Evolutionary conservation across 306 rosid genomes (phyloP).

Genomic region (Cicer judaicum): DNA sequence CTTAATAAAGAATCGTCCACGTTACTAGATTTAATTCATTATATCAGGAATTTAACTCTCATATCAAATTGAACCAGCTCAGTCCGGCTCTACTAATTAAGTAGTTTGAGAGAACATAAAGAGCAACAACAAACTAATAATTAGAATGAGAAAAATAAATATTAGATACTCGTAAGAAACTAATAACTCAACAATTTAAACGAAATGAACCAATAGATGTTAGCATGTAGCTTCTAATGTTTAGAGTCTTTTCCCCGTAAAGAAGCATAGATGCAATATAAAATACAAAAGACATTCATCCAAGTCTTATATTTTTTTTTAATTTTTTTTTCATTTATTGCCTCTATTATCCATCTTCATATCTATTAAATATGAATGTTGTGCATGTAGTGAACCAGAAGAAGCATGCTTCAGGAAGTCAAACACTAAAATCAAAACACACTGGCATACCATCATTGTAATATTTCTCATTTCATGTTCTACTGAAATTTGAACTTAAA

Average conservation of each 20-base stretch:
- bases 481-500: constrained; percentile 14
- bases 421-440: constrained; percentile 58
- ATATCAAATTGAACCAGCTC: too few species aligned
- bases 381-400: constrained; percentile 74
- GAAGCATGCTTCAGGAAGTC: constrained; percentile 75
- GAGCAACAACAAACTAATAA: too few species aligned
- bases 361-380: constrained; percentile 37
- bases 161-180: too few species aligned
- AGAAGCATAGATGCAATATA: not conserved
- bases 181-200: too few species aligned
- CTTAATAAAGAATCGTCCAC: too few species aligned
- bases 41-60: too few species aligned
- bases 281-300: not conserved
- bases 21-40: too few species aligned
- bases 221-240: constrained; percentile 7
- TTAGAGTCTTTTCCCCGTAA: not conserved
- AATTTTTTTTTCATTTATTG: constrained; percentile 1
- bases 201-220: too few species aligned
- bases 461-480: constrained; percentile 36
- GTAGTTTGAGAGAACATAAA: too few species aligned
- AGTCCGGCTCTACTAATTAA: too few species aligned
- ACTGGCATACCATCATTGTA: constrained; percentile 94
- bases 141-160: too few species aligned
- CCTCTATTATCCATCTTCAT: constrained; percentile 15
- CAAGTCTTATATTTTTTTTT: not conserved